Base-by-base conservation (phyloP, 208 protist genomes). In the Porcisia deanei region DNA sequence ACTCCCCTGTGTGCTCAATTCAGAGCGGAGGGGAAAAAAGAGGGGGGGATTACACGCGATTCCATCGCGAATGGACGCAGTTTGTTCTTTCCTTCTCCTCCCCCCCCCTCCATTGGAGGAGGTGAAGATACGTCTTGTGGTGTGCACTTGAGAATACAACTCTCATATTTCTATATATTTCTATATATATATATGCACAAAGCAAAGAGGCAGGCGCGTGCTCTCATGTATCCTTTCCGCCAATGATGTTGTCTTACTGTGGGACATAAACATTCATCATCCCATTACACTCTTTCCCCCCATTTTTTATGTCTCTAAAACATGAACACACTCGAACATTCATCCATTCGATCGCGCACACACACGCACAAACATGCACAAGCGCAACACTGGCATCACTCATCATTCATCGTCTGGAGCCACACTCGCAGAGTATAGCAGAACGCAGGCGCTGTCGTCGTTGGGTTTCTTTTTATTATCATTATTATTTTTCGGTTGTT, bases 351-450 rank as follows among this genome's bases (percentile, higher is more conserved):
- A 52, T 30, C 30, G 30, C 30, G 30, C 30, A 30, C 47, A 52
- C 47, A 25, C 41, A 67, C 63, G 30, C 63, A n/a, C 59, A 43
- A 39, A 65, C 18, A 65, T 45, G 60, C 25, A 65, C 60, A 65
- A 10, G 37, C 18, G 18, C 37, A 47, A 49, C 41, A n/a, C 41
- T 67, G 20, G 20, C 8, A 45, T 67, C 61, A 49, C 63, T 20
- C 63, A 52, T 67, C 41, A 52, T 16, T 34, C 22, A 67, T 67
- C 63, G 25, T 37, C 41, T 52, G 63, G 39, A 49, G 63, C 12
- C 25, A 14, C 41, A 67, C 63, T 37, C 63, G 41, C 22, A 22
- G 63, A 67, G 63, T 47, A 67, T 9, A 43, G 41, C 41, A 67
- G 6, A 41, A 18, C 22, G 52, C 41, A 61, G 20, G 41, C 63